Evolutionary conservation across 2,329 filamentous ascomycete species (phyloP), one percentile per base, ranked within the genome.

Genomic region (Biscogniauxia mediterranea): DNA sequence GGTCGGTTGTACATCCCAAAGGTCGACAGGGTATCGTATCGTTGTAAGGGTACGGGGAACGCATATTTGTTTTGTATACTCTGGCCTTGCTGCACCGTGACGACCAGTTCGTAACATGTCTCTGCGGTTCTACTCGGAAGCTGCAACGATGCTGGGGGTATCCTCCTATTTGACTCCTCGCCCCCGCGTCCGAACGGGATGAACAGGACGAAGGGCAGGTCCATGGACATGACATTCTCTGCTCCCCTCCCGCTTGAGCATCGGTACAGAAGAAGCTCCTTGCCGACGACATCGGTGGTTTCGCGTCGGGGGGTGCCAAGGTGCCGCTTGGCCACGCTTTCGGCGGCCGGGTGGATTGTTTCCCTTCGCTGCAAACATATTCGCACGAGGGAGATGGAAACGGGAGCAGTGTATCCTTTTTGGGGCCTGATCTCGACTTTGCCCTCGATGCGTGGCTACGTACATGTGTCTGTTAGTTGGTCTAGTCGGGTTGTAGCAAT

Each of bases 1-100:
- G 93, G 94, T 58, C 93, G 89, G 78, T 98, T 98, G 81, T 98
- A 99, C 95, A 98, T 98, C 77, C 95, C 95, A 79, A 99, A 99
- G 1, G 95, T 98, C 51, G 93, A 97, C 55, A 99, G 82, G 1
- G 94, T 99, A 76, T 99, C 95, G 79, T 98, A 99, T 73, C 95
- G 85, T 68, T 92, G 88, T 69, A 99, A 86, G 1, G 94, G 94
- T 49, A 98, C 90, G 1, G 95, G 92, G 69, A 97, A 97, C 4
- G 88, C 82, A 77, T 96, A 95, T 77, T 96, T 96, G 77, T 91
- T 92, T 78, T 97, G 92, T 64, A 91, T 87, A 69, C 87, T 87
- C 69, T 90, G 89, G 2, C 93, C 92, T 77, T 98, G 94, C 73
- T 98, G 94, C 21, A 99, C 90, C 56, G 90, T 96, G 56, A 99